Percentiles rank a stretch among this genome's conserved stretches.
Conservation (phyloP, 495 filamentous ascomycete species). For the Apiosordaria backusii region DNA sequence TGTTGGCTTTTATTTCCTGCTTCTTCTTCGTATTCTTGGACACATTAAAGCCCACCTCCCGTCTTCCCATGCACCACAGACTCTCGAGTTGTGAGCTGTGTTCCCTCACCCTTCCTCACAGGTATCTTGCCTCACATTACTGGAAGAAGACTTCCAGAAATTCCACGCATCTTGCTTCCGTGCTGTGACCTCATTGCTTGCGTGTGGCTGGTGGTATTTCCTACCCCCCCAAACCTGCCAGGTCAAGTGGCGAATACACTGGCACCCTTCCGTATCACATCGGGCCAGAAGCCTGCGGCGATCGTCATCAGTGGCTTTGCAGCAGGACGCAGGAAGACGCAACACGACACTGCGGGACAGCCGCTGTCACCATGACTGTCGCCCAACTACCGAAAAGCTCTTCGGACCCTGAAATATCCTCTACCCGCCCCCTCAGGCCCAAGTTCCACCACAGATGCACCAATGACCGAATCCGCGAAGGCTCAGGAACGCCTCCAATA, state of each 20-base stretch:
- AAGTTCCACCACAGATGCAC: slow-evolving; percentile 46
- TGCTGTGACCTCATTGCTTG: slow-evolving; percentile 26
- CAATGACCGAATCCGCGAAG: slow-evolving; percentile 44
- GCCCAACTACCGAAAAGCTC: slow-evolving; percentile 23
- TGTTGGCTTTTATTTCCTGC: neutral
- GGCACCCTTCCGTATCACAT: neutral
- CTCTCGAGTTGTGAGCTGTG: neutral
- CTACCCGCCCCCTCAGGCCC: slow-evolving; percentile 30
- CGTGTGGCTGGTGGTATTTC: slow-evolving; percentile 6
- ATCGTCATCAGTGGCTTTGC: slow-evolving; percentile 20
- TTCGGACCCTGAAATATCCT: slow-evolving; percentile 24
- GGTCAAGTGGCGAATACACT: slow-evolving; percentile 18
- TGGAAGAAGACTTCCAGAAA: neutral
- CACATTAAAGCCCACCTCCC: neutral
- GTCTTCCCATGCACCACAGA: neutral
- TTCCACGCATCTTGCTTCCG: neutral
- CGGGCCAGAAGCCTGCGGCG: neutral
- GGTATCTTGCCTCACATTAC: neutral
- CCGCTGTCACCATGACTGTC: slow-evolving; percentile 29
- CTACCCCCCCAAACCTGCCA: slow-evolving; percentile 7
- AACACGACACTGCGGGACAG: neutral
- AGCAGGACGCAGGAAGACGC: slow-evolving; percentile 4
- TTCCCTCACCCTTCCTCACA: neutral
- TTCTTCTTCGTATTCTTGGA: neutral
- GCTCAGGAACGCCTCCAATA: slow-evolving; percentile 29